Percentiles rank a stretch among this genome's conserved stretches.
phyloP scores from a whole-genome alignment of 2,329 filamentous ascomycete species.

The Hortaea werneckii region DNA sequence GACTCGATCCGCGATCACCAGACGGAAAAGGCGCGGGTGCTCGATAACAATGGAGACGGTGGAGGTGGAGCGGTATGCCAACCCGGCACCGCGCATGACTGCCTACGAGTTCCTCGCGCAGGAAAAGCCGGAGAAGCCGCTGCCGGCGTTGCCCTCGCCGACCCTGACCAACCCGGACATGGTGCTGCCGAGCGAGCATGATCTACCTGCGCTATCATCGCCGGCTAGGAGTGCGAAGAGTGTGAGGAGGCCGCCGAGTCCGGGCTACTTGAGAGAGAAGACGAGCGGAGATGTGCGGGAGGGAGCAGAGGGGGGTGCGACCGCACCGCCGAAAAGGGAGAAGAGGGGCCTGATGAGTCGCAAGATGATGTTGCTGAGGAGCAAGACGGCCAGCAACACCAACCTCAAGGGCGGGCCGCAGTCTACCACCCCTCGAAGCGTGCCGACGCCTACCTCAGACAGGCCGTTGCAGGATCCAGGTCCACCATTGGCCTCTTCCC shows the following conservation, averaged over 20 bases:
- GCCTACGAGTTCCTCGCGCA: not conserved
- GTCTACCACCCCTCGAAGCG: conserved; percentile 5
- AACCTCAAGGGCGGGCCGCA: conserved; percentile 4
- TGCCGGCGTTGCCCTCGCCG: conserved; percentile 56
- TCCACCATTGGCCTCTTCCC: conserved; percentile 16
- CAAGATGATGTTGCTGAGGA: conserved; percentile 24
- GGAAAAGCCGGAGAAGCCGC: conserved; percentile 12
- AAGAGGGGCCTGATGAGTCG: conserved; percentile 21
- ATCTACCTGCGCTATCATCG: conserved; percentile 11
- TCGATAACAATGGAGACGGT: not conserved
- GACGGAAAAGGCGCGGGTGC: too few relatives aligned
- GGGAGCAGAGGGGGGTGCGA: not conserved
- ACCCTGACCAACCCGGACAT: conserved; percentile 90
- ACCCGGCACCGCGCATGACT: not conserved
- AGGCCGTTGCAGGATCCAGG: not conserved
- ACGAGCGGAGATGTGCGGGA: conserved; percentile 3
- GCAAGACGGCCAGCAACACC: conserved; percentile 13
- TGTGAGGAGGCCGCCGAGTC: conserved; percentile 18
- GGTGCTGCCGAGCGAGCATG: conserved; percentile 62
- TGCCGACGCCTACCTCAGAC: conserved; percentile 1
- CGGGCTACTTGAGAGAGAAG: conserved; percentile 14
- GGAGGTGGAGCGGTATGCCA: not conserved
- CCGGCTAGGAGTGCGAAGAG: conserved; percentile 1
- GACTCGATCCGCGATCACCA: too few relatives aligned
- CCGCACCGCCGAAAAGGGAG: conserved; percentile 12